These are phyloP conservation scores for Monosporascus sp. DNA, from an alignment of 2,329 filamentous ascomycete species.

Conservation along the genomic window DNA sequence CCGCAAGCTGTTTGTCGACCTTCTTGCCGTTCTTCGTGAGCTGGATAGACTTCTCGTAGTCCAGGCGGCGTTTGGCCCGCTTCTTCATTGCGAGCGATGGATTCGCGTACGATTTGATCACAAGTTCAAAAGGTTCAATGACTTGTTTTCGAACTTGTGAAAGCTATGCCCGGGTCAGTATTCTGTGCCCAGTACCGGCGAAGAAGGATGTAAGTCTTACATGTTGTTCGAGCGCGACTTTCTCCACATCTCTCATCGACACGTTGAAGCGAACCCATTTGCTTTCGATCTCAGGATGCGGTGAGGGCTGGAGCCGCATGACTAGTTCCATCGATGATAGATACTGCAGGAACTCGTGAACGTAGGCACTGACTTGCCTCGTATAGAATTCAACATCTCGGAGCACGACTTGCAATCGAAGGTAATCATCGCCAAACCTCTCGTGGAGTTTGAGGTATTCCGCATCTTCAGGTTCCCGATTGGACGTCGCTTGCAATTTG, in stretches of 20 bases:
- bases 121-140: conserved; percentile 74
- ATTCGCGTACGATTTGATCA: conserved; percentile 75
- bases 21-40: conserved; percentile 78
- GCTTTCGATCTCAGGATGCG: conserved; percentile 79
- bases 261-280: conserved; percentile 92
- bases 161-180: conserved; percentile 36
- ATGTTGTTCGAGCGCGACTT: conserved; percentile 78
- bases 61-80: conserved; percentile 83
- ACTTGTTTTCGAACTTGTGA: conserved; percentile 71
- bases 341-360: conserved; percentile 75
- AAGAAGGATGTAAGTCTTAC: conserved; percentile 41
- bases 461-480: conserved; percentile 66
- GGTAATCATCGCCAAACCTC: conserved; percentile 86
- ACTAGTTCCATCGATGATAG: conserved; percentile 78
- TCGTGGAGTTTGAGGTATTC: conserved; percentile 77
- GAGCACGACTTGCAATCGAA: conserved; percentile 85
- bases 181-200: conserved; percentile 5
- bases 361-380: conserved; percentile 71
- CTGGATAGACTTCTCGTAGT: conserved; percentile 77
- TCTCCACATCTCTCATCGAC: conserved; percentile 79
- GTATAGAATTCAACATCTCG: conserved; percentile 93
- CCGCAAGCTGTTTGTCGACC: conserved; percentile 76
- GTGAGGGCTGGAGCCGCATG: conserved; percentile 65
- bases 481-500: conserved; percentile 64
- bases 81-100: conserved; percentile 90